Percentiles rank a stretch among this genome's conserved stretches.
Evolutionary conservation across 2,329 filamentous ascomycete species (phyloP).

Genomic region (Teratosphaeria viscida): DNA sequence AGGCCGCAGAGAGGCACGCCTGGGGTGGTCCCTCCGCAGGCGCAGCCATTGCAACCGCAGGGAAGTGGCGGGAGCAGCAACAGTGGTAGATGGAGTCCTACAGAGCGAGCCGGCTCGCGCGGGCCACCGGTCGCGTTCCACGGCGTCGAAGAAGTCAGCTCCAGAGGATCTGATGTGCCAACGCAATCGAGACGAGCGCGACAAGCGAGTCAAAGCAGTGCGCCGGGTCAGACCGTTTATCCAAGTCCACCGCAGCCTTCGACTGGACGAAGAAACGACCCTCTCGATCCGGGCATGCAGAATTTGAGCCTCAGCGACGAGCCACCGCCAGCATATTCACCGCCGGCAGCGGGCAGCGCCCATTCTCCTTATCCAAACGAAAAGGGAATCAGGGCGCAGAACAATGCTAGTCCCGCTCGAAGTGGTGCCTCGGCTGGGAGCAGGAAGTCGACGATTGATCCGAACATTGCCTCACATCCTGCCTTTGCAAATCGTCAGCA

Average conservation of each 20-base stretch:
- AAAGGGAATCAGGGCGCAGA: conserved; percentile 48
- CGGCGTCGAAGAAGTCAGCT: conserved; percentile 60
- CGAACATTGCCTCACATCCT: conserved; percentile 55
- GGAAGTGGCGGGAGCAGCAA: conserved; percentile 13
- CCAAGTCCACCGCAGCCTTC: conserved; percentile 33
- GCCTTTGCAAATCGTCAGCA: conserved; percentile 70
- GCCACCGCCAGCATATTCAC: conserved; percentile 87
- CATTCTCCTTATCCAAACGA: conserved; percentile 62
- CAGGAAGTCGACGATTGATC: conserved; percentile 24
- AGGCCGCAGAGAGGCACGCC: conserved; percentile 39
- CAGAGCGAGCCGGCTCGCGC: conserved; percentile 77
- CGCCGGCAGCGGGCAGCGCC: conserved; percentile 30
- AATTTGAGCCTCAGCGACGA: conserved; percentile 70
- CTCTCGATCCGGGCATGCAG: conserved; percentile 78
- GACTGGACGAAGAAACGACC: conserved; percentile 29
- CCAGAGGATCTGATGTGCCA: conserved; percentile 9
- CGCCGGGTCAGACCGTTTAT: conserved; percentile 28
- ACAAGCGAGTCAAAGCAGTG: conserved; percentile 7
- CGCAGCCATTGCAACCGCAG: conserved; percentile 25
- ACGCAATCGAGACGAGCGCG: conserved; percentile 6
- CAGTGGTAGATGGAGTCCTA: conserved; percentile 85
- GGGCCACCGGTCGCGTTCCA: conserved; percentile 88
- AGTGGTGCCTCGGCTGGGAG: conserved; percentile 14
- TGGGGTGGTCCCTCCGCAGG: conserved; percentile 7
- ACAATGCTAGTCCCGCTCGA: conserved; percentile 20